These are phyloP conservation scores for Clitoria ternatea DNA, from an alignment of 306 rosid species.

Conservation along the genomic window DNA sequence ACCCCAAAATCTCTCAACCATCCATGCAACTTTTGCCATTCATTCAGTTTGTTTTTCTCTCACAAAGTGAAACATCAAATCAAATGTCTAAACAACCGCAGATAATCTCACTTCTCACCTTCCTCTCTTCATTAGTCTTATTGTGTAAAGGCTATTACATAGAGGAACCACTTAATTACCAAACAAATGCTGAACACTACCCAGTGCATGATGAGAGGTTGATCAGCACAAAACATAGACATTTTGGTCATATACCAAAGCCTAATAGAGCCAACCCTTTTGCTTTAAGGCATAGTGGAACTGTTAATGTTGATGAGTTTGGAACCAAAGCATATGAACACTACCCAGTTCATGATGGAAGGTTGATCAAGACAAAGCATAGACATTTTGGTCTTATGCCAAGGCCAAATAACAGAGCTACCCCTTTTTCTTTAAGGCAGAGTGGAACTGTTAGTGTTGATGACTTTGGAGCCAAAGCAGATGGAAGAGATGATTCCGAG, in stretches of 20 bases:
- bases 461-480: conserved; percentile 63
- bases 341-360: conserved; percentile 22
- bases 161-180: conserved; percentile 13
- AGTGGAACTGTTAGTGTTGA: conserved; percentile 42
- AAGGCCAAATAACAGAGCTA: conserved; percentile 19
- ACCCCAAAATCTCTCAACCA: not conserved
- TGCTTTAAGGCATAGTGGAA: conserved; percentile 14
- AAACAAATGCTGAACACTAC: conserved; percentile 12
- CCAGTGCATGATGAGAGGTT: conserved; percentile 21
- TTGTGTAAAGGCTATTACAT: conserved; percentile 22
- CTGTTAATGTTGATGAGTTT: conserved; percentile 6
- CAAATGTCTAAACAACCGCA: conserved; percentile 26
- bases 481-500: conserved; percentile 59
- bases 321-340: too few relatives aligned
- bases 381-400: conserved; percentile 24
- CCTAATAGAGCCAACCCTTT: too few relatives aligned
- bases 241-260: conserved; percentile 29
- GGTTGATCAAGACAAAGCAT: conserved; percentile 39
- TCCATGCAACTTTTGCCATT: not conserved
- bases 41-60: not conserved
- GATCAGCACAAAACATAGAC: conserved; percentile 38
- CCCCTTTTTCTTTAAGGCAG: conserved; percentile 1
- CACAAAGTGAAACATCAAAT: not conserved
- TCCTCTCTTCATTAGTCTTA: conserved; percentile 23
- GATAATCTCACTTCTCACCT: conserved; percentile 14